Conservation (phyloP, 176 grass and related monocot species). For the Tillandsia fasciculata region DNA sequence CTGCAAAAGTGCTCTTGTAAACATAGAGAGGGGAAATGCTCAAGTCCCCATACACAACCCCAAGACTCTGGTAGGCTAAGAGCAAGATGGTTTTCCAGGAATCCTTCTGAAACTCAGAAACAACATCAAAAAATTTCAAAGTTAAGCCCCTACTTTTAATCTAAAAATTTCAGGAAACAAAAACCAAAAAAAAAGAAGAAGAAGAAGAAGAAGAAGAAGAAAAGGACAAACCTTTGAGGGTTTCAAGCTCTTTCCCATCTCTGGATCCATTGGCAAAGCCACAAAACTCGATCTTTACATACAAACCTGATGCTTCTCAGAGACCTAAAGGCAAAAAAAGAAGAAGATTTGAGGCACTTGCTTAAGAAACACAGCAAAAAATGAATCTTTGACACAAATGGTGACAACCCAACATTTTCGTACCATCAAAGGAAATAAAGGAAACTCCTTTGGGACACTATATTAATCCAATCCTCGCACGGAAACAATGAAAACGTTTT, state of each 20-base stretch:
- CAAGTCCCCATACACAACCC: slow-evolving; percentile 91
- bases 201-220: neutral
- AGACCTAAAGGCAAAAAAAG: neutral
- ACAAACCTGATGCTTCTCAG: neutral
- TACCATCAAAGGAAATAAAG: too few species aligned
- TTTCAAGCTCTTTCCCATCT: slow-evolving; percentile 36
- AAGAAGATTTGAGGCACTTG: slow-evolving; percentile 3
- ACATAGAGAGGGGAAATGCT: slow-evolving; percentile 95
- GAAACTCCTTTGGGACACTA: too few species aligned
- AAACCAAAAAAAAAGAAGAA: neutral
- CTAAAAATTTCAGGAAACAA: slow-evolving; percentile 2
- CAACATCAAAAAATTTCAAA: slow-evolving; percentile 9
- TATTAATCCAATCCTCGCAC: too few species aligned
- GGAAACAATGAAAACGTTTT: too few species aligned
- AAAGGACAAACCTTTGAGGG: slow-evolving; percentile 33
- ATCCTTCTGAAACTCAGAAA: slow-evolving; percentile 52
- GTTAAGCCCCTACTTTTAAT: slow-evolving; percentile 8
- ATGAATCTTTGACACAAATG: neutral
- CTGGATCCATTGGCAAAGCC: slow-evolving; percentile 60
- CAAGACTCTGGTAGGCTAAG: slow-evolving; percentile 91
- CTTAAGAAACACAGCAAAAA: neutral
- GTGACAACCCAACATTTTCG: neutral
- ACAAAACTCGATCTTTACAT: slow-evolving; percentile 11
- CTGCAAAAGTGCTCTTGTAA: slow-evolving; percentile 91
- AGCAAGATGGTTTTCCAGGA: slow-evolving; percentile 81